Evolutionary conservation across 768 basidiomycete species (phyloP), one percentile per base, ranked within the genome.

Genomic region (Rhodotorula sphaerocarpa): DNA sequence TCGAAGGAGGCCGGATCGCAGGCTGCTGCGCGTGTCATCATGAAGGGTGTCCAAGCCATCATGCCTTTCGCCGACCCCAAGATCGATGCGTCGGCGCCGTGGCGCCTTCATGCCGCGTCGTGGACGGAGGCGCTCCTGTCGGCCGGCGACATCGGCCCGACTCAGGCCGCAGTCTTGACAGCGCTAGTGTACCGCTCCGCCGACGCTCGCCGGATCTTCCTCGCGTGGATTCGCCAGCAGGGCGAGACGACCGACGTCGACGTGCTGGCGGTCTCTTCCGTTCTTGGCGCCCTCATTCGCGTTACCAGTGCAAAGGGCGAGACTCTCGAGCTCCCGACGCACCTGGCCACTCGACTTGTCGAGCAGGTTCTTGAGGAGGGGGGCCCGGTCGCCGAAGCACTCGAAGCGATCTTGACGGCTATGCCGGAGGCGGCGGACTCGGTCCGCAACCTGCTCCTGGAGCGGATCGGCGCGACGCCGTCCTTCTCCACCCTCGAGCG

Each of bases 101-200:
- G 43, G 55, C 61, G 57, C 18, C 7, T 25, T n/a, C 51, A 54
- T 9, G 50, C 58, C 23, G 46, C 16, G 28, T 43, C 50, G 14
- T 68, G 67, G 67, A 57, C 67, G 9, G 20, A n/a, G 10, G 44
- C 42, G 42, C 44, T 67, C 27, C 66, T 67, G 33, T 20, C n/a
- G 3, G 18, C 30, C 1, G 12, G 28, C 20, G 18, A 34, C 14
- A 43, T 64, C 36, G 21, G 25, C 1, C 12, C 30, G 0, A 46
- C 59, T 12, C 54, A 59, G 54, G 47, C 47, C 1, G 25, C 34
- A n/a, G 30, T 54, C 7, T 54, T 65, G 15, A 53, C 63, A 1
- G 51, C 57, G 23, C 54, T 68, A 21, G 45, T 68, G 0, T 55
- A 54, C 39, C 59, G 62, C 31, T 68, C 67, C 0, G 15, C 50